These are phyloP conservation scores for Quercus suber DNA, from an alignment of 306 rosid genomes.

Conservation along the genomic window DNA sequence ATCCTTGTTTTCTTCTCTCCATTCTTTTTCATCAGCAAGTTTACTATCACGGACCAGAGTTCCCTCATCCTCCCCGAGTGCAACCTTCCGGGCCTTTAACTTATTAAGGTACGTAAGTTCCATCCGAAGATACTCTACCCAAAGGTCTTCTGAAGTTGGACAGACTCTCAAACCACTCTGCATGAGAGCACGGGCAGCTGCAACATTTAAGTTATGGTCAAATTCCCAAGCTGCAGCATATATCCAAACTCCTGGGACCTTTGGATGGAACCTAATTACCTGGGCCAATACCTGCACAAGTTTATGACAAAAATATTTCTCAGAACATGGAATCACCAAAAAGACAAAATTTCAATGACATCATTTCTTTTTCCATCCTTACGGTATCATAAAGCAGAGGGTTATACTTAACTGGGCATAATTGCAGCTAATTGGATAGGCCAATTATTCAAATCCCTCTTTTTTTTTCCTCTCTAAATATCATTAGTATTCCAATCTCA, in stretches of 20 bases:
- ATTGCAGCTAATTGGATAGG: neutral
- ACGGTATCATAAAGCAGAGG: neutral
- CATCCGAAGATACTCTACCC: constrained; percentile 96
- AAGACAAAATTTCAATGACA: neutral
- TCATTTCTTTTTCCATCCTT: neutral
- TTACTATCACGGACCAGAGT: constrained; percentile 42
- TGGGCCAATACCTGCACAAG: constrained; percentile 67
- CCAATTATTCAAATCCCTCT: too few relatives aligned
- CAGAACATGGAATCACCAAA: neutral
- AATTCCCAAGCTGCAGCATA: constrained; percentile 99
- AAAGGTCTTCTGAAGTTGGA: constrained; percentile 73
- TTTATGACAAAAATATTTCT: neutral
- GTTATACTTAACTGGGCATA: neutral
- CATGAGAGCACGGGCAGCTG: constrained; percentile 88
- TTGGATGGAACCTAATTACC: constrained; percentile 78
- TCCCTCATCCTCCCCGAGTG: constrained; percentile 85
- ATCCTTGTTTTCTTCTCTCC: constrained; percentile 80
- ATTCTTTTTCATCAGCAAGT: constrained; percentile 55
- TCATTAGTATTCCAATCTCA: neutral
- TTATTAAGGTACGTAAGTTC: constrained; percentile 86
- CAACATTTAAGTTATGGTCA: constrained; percentile 71
- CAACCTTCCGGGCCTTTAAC: constrained; percentile 86
- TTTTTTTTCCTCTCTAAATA: too few relatives aligned
- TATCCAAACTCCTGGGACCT: constrained; percentile 85
- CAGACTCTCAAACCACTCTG: constrained; percentile 82